Base-by-base conservation (phyloP, 768 basidiomycete genomes). In the Russula virescens region DNA sequence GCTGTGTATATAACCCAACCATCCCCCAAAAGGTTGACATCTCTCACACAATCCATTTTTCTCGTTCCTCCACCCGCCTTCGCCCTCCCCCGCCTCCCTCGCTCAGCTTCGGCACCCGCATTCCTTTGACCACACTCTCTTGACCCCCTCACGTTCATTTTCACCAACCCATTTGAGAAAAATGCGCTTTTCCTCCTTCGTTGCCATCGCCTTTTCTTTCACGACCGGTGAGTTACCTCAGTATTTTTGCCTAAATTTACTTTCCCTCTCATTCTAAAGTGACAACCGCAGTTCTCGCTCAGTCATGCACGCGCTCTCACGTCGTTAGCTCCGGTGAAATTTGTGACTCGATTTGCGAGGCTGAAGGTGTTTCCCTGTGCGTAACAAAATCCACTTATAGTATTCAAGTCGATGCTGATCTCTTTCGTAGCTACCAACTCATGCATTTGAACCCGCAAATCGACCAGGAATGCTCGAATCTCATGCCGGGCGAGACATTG, bases 281-380 rank as follows among this genome's bases (percentile, higher is more conserved):
- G 2, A 25, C 11, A 11, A 23, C 14, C 11, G n/a, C 14, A 62
- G 64, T 38, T 43, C 45, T 56, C n/a, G 61, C 60, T 23, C 10
- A 64, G 42, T 60, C 71, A 68, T 89, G 89, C 71, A 75, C 79
- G n/a, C 83, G 89, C 66, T 78, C 71, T 21, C 85, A 85, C 70
- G 86, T 81, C 55, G 79, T 90, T 57, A 68, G 74, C 62, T 68
- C 70, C 7, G 83, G 82, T 38, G 85, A 89, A 69, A 81, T 79
- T 61, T 91, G 89, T 71, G 87, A 89, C 73, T 38, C 68, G 63
- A 59, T 90, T 91, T 72, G 88, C 84, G 66, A 80, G 81, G 38
- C 71, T 78, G 21, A 85, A 69, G 80, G 83, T 58, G 82, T 80
- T 64, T 87, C 86, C 43, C 85, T 84, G 86, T 88, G 65, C 54